phyloP scores from a whole-genome alignment of 192 early-diverging fungal genomes.

The Pecoramyces ruminantium region DNA sequence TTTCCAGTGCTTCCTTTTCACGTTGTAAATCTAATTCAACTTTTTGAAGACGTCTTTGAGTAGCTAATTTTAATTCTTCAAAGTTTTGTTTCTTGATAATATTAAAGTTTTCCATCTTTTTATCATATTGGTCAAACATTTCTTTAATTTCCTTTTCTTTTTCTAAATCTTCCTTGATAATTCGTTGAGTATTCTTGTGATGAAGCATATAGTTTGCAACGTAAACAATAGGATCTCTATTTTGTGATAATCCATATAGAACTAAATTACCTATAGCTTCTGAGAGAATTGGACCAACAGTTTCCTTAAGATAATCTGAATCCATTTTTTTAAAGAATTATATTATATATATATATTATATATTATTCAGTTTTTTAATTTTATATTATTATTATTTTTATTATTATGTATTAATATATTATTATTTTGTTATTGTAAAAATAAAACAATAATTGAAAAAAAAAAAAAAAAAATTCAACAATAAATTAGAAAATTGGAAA shows the following conservation, averaged over 20 bases:
- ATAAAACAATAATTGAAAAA: too few relatives aligned
- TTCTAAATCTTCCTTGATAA: background rate
- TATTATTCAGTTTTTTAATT: too few relatives aligned
- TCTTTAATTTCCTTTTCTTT: background rate
- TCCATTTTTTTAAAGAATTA: background rate
- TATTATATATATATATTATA: too few relatives aligned
- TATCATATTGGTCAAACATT: background rate
- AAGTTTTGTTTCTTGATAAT: background rate
- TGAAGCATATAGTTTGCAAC: background rate
- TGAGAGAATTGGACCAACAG: background rate
- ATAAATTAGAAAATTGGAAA: too few relatives aligned
- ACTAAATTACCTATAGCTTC: background rate
- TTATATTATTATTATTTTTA: too few relatives aligned
- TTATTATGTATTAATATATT: too few relatives aligned
- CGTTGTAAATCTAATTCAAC: background rate
- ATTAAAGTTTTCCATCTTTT: background rate
- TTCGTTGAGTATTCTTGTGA: background rate
- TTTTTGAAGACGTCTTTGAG: background rate
- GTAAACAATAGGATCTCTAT: background rate
- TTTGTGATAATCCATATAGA: background rate
- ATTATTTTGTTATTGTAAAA: too few relatives aligned
- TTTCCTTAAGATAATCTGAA: background rate
- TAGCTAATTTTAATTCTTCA: background rate
- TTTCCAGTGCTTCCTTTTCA: background rate
- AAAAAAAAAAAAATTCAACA: too few relatives aligned